Percentiles rank a stretch among this genome's conserved stretches.
phyloP scores from a whole-genome alignment of 345 rosid genomes.

The Acer negundo region DNA sequence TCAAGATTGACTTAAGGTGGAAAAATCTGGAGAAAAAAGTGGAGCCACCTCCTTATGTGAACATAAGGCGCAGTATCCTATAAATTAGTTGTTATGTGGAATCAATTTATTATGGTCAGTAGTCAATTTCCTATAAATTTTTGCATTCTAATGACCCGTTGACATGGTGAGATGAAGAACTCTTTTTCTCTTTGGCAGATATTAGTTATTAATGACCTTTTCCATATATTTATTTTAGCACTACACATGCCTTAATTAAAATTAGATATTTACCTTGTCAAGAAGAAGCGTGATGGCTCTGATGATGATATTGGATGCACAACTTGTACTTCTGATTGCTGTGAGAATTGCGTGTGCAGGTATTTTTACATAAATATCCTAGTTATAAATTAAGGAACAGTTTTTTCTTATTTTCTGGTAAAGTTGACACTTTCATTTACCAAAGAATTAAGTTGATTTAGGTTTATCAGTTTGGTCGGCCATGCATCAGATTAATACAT shows the following conservation, averaged over 20 bases:
- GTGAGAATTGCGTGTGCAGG: constrained; percentile 92
- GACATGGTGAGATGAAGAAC: neutral
- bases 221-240: neutral
- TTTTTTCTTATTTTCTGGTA: neutral
- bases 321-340: constrained; percentile 70
- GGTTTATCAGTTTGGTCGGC: constrained; percentile 4
- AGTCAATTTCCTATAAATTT: neutral
- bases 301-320: constrained; percentile 84
- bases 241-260: constrained; percentile 43
- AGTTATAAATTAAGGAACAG: neutral
- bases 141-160: neutral
- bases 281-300: constrained; percentile 74
- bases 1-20: constrained; percentile 72
- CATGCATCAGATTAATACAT: constrained; percentile 14
- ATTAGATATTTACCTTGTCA: constrained; percentile 80
- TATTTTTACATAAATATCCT: constrained; percentile 21
- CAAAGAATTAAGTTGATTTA: neutral
- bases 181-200: neutral
- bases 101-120: neutral
- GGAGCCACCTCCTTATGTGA: constrained; percentile 82
- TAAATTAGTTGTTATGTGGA: constrained; percentile 17
- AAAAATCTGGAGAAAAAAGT: constrained; percentile 57
- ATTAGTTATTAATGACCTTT: neutral
- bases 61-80: constrained; percentile 96
- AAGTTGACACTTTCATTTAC: neutral